Conservation (phyloP, 306 rosid genomes). For the Vigna radiata region DNA sequence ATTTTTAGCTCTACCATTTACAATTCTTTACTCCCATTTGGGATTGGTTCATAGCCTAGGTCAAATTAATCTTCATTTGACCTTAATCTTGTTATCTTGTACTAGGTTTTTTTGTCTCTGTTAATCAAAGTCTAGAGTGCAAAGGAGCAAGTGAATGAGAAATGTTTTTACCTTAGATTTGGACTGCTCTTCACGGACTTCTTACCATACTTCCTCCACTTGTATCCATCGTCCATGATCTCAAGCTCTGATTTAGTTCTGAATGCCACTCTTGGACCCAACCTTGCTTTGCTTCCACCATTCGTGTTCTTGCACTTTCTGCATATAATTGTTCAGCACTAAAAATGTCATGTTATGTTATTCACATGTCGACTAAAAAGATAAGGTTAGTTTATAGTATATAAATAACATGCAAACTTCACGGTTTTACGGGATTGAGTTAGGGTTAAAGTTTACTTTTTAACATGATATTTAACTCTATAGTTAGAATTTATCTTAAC, state of each 20-base stretch:
- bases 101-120: too few relatives aligned
- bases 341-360: too few relatives aligned
- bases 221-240: conserved; percentile 84
- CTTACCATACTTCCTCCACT: conserved; percentile 89
- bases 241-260: conserved; percentile 73
- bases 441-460: too few relatives aligned
- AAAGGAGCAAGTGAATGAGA: neutral
- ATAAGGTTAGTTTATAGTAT: too few relatives aligned
- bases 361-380: too few relatives aligned
- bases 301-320: conserved; percentile 51
- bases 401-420: too few relatives aligned
- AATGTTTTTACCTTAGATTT: conserved; percentile 58
- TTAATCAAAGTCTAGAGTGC: neutral
- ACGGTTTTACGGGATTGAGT: too few relatives aligned
- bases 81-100: neutral
- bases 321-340: conserved; percentile 4
- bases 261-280: conserved; percentile 60
- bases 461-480: too few relatives aligned
- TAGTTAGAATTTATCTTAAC: too few relatives aligned
- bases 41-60: too few relatives aligned
- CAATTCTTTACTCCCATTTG: too few relatives aligned
- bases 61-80: neutral
- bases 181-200: conserved; percentile 72
- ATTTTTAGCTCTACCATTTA: too few relatives aligned
- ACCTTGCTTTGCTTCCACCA: conserved; percentile 44